Conservation (phyloP, 129 eudicot species). For the Logfia minima region DNA sequence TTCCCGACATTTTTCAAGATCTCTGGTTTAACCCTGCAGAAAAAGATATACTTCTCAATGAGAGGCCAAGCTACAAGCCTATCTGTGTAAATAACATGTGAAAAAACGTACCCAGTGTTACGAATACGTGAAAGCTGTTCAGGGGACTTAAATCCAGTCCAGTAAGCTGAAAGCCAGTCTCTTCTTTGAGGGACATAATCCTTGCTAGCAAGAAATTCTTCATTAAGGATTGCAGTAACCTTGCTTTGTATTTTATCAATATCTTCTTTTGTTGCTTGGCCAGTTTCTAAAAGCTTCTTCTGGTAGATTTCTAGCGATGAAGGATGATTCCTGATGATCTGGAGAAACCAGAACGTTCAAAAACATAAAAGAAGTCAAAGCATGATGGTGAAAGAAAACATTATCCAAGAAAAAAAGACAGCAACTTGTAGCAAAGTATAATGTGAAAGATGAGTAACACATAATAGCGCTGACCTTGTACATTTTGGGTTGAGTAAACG, state of each 20-base stretch:
- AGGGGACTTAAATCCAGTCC: constrained; percentile 94
- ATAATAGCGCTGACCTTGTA: constrained; percentile 58
- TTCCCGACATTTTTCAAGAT: constrained; percentile 87
- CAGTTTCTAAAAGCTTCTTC: constrained; percentile 76
- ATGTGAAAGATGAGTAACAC: background rate
- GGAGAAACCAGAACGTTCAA: constrained; percentile 17
- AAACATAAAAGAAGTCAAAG: background rate
- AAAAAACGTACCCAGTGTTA: constrained; percentile 76
- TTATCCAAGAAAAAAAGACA: background rate
- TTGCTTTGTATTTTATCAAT: constrained; percentile 70
- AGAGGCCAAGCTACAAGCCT: background rate
- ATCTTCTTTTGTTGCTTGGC: constrained; percentile 71
- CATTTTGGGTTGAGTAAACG: constrained; percentile 97
- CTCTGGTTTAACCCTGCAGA: constrained; percentile 88
- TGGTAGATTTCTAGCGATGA: constrained; percentile 80
- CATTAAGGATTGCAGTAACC: constrained; percentile 82
- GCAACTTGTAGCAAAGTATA: no score
- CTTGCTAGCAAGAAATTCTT: constrained; percentile 92
- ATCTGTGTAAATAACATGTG: background rate
- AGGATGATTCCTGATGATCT: constrained; percentile 90
- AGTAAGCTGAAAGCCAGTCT: constrained; percentile 98
- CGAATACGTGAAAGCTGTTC: constrained; percentile 95
- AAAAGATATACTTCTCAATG: constrained; percentile 1
- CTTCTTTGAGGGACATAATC: constrained; percentile 76
- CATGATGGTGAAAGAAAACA: constrained; percentile 4